phyloP scores from a whole-genome alignment of 2,329 filamentous ascomycete species.

The Arthrobotrys musiformis region DNA sequence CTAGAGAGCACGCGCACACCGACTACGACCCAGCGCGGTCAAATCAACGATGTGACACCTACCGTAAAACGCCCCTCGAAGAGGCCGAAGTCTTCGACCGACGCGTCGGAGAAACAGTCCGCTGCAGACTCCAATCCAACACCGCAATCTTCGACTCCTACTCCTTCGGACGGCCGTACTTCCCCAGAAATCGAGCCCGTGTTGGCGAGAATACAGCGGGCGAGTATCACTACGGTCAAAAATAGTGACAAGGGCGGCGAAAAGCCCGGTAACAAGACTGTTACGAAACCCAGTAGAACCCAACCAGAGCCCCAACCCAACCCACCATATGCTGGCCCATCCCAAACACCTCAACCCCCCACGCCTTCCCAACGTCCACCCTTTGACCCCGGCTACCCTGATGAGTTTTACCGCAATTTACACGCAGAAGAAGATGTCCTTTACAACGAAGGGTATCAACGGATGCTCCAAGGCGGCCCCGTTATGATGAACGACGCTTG shows the following conservation, averaged over 20 bases:
- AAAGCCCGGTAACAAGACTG: neutral
- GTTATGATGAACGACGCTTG: neutral
- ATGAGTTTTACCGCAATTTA: neutral
- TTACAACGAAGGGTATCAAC: neutral
- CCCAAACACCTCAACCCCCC: neutral
- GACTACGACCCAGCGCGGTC: conserved; percentile 5
- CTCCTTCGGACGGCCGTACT: neutral
- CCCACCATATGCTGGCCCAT: neutral
- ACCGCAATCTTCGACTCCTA: neutral
- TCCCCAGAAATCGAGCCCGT: conserved; percentile 1
- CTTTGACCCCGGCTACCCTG: neutral
- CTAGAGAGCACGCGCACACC: neutral
- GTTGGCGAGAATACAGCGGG: neutral
- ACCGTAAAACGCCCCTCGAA: conserved; percentile 8
- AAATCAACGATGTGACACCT: conserved; percentile 2
- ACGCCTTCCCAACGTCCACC: neutral
- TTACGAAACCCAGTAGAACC: neutral
- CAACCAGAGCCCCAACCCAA: neutral
- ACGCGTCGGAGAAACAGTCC: neutral
- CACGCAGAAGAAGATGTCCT: neutral
- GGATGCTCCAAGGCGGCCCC: neutral
- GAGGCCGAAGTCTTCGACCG: neutral
- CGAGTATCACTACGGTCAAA: neutral
- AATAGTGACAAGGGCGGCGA: neutral
- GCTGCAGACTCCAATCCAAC: neutral